Evolutionary conservation across 139 green algal species (phyloP), one percentile per base, ranked within the genome.

Genomic region (Chara braunii): DNA sequence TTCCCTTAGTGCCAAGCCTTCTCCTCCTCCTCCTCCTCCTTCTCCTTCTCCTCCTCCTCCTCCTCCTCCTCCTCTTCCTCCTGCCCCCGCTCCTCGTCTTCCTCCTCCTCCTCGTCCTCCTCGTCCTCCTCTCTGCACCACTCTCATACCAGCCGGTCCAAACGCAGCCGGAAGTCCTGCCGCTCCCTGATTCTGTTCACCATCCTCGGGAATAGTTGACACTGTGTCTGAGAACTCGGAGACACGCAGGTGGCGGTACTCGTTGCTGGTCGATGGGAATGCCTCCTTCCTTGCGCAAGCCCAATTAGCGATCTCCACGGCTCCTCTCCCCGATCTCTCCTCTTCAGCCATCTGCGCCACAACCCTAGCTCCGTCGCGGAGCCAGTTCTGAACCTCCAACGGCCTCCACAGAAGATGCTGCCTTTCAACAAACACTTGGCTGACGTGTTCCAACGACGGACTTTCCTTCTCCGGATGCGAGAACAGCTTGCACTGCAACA

Each of bases 391-490:
- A 1, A 85, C 81, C 18, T 86, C 78, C 26, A 71, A 60, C n/a
- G 79, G 34, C 71, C 94, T 91, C 87, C 89, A 96, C 45, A 96
- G 77, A 45, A 86, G 31, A 31, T 85, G 72, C 50, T 86, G 84
- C 43, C 89, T 81, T 75, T 95, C 87, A 29, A 89, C 83, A 67
- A 88, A 95, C 18, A 95, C 74, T 59, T 74, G 72, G 1, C 89
- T 60, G 55, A 96, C 65, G 63, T 95, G 87, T n/a, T 53, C 58
- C 12, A 95, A 71, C 0, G 82, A 82, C 5, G 85, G 78, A 37
- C 77, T 89, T n/a, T n/a, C n/a, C n/a, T n/a, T n/a, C n/a, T n/a
- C n/a, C 70, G 72, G 50, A 59, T 40, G 85, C 60, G 3, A 82
- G 83, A 72, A 72, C n/a, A 62, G 12, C 1, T 28, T 29, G 33